phyloP scores from a whole-genome alignment of 2,329 filamentous ascomycete species.

The Mycogone perniciosa region DNA sequence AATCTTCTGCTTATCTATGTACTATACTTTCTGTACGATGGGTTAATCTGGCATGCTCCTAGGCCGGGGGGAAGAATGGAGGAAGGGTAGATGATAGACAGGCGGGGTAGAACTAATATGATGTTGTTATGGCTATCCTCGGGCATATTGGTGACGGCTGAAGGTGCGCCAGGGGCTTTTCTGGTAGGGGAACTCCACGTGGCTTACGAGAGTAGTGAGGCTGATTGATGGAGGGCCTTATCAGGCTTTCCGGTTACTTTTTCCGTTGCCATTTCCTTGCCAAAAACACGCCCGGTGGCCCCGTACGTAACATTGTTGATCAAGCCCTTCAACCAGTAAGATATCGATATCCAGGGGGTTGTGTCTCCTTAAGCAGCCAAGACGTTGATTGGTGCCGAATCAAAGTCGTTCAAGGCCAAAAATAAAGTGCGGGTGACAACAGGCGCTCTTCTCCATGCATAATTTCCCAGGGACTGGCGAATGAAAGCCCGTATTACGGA shows the following conservation, averaged over 20 bases:
- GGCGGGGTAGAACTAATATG: conserved; percentile 1
- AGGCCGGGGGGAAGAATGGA: background rate
- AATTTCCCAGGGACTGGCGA: background rate
- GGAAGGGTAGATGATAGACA: background rate
- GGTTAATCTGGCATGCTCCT: conserved; percentile 9
- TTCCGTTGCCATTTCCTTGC: no score
- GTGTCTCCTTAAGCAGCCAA: background rate
- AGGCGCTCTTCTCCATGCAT: background rate
- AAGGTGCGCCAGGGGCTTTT: no score
- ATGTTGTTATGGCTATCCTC: background rate
- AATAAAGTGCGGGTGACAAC: background rate
- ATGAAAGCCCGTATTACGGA: background rate
- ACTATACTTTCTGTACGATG: conserved; percentile 12
- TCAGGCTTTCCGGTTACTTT: no score
- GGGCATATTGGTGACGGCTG: no score
- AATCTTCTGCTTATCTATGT: conserved; percentile 11
- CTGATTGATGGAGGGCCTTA: no score
- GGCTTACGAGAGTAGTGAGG: no score
- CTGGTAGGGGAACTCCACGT: no score
- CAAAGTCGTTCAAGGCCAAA: background rate
- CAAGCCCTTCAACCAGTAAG: background rate
- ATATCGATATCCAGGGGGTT: background rate
- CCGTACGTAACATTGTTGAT: background rate
- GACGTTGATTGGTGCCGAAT: background rate
- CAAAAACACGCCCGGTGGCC: no score